Conservation (phyloP, 2,329 filamentous ascomycete species). For the Sporothrix sp. region DNA sequence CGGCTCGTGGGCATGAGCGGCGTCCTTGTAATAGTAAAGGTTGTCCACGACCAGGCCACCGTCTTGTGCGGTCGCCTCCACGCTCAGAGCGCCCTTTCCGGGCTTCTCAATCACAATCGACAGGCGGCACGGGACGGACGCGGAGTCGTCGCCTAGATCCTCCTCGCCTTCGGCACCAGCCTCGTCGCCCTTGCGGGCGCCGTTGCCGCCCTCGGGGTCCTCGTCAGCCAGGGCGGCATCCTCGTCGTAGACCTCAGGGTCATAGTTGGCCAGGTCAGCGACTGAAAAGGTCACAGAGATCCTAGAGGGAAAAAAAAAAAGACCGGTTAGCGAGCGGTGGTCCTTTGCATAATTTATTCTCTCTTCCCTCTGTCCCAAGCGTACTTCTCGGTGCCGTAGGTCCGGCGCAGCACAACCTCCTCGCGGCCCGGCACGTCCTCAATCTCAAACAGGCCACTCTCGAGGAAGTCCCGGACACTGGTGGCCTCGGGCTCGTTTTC, state of each 20-base stretch:
- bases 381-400: constrained; percentile 80
- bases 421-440: constrained; percentile 76
- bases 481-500: constrained; percentile 60
- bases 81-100: constrained; percentile 71
- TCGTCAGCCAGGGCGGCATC: constrained; percentile 46
- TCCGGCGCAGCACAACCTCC: constrained; percentile 75
- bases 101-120: constrained; percentile 85
- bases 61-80: constrained; percentile 80
- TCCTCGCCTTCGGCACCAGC: constrained; percentile 47
- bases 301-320: constrained; percentile 20
- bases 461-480: constrained; percentile 78
- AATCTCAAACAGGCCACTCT: constrained; percentile 75
- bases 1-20: constrained; percentile 65
- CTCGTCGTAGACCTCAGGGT: constrained; percentile 50
- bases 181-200: constrained; percentile 33
- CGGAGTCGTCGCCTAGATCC: constrained; percentile 36
- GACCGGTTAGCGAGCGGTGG: neutral
- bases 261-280: constrained; percentile 63
- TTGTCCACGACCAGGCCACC: constrained; percentile 82
- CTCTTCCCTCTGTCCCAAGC: too few relatives aligned
- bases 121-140: constrained; percentile 68
- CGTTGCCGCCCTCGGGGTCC: constrained; percentile 33
- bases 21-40: constrained; percentile 75
- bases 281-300: constrained; percentile 73
- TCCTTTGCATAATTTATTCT: too few relatives aligned